These are phyloP conservation scores for Arthrobotrys sphaeroides DNA, from an alignment of 2,329 filamentous ascomycete genomes.

Conservation along the genomic window DNA sequence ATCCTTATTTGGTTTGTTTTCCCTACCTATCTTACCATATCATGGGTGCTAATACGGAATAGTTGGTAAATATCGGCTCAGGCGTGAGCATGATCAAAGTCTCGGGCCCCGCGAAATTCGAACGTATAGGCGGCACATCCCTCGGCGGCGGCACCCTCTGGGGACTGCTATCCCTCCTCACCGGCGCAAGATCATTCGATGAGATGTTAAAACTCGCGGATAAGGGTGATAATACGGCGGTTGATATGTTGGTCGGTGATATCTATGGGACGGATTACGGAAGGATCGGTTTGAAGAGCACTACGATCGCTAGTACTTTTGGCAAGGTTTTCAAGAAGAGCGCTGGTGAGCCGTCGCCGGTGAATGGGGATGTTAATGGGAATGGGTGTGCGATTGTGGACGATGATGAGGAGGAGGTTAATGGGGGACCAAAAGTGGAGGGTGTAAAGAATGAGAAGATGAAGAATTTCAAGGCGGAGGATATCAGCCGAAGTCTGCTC, in stretches of 20 bases:
- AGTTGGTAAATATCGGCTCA: constrained; percentile 94
- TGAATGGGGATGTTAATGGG: constrained; percentile 81
- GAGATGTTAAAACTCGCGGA: constrained; percentile 89
- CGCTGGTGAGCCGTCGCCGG: constrained; percentile 56
- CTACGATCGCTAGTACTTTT: constrained; percentile 93
- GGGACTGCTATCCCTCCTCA: constrained; percentile 90
- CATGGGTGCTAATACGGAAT: not conserved
- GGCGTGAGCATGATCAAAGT: constrained; percentile 98
- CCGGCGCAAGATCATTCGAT: constrained; percentile 93
- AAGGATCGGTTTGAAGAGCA: constrained; percentile 95
- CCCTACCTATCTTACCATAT: not conserved
- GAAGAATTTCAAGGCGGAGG: constrained; percentile 74
- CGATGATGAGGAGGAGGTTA: constrained; percentile 53
- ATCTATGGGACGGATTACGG: constrained; percentile 96
- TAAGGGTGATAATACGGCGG: constrained; percentile 86
- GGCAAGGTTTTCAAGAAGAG: constrained; percentile 94
- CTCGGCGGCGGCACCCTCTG: constrained; percentile 97
- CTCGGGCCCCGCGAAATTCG: constrained; percentile 82
- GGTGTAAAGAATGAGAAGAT: constrained; percentile 34
- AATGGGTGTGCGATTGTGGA: constrained; percentile 63
- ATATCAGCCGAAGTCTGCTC: constrained; percentile 88
- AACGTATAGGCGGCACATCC: constrained; percentile 83
- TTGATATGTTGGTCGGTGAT: constrained; percentile 96
- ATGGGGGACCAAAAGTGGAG: constrained; percentile 10
- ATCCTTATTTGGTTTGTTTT: constrained; percentile 76